Evolutionary conservation across 2,329 filamentous ascomycete genomes (phyloP).

Genomic region (Geosmithia putterillii): DNA sequence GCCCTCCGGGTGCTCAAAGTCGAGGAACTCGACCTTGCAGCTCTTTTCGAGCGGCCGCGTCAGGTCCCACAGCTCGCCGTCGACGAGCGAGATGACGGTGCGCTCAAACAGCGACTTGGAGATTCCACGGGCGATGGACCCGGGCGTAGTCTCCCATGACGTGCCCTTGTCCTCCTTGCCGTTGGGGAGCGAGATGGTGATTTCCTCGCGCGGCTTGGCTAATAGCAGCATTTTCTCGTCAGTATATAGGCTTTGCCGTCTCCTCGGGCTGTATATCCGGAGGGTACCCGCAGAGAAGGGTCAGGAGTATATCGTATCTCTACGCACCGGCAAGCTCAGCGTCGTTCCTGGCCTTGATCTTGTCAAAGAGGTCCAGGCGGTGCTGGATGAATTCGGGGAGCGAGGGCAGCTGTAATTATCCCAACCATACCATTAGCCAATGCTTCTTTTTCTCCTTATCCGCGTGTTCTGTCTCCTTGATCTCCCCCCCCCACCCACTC

Average conservation of each 20-base stretch:
- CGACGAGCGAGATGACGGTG: slow-evolving; percentile 75
- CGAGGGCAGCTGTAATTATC: slow-evolving; percentile 20
- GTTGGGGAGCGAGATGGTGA: slow-evolving; percentile 62
- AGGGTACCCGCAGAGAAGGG: too few species aligned
- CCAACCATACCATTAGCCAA: background rate
- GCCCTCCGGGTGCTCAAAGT: slow-evolving; percentile 50
- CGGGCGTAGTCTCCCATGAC: slow-evolving; percentile 86
- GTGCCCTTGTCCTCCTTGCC: slow-evolving; percentile 62
- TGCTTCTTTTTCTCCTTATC: background rate
- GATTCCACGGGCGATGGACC: slow-evolving; percentile 63
- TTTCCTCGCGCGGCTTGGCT: slow-evolving; percentile 58
- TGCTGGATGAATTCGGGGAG: slow-evolving; percentile 69
- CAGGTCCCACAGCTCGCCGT: slow-evolving; percentile 84
- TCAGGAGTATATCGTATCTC: background rate
- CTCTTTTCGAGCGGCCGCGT: slow-evolving; percentile 80
- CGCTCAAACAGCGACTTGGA: slow-evolving; percentile 77
- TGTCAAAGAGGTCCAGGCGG: slow-evolving; percentile 78
- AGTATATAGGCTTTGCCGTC: too few species aligned
- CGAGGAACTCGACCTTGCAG: slow-evolving; percentile 73
- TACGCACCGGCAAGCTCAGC: slow-evolving; percentile 48
- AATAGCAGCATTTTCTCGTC: background rate
- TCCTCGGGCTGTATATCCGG: too few species aligned
- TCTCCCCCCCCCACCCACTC: too few species aligned
- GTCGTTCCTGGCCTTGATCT: slow-evolving; percentile 73
- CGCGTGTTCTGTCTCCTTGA: background rate